Evolutionary conservation across 1,139 yeast genomes (phyloP).

Genomic region (Arxiozyma telluris): DNA sequence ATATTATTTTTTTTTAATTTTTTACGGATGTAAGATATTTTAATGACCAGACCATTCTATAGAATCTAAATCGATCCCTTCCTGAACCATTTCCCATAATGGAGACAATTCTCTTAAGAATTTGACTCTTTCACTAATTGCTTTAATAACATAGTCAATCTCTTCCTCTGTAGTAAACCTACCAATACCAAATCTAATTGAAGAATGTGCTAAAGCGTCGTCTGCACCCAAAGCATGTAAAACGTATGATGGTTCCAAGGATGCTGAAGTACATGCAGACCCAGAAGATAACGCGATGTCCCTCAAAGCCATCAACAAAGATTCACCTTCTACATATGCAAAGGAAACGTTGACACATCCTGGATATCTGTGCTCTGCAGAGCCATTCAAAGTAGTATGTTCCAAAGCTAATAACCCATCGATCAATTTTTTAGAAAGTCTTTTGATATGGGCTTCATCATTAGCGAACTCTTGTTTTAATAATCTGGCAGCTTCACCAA

Average conservation of each 20-base stretch:
- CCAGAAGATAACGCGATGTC: constrained; percentile 96
- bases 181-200: constrained; percentile 94
- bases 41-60: constrained; percentile 97
- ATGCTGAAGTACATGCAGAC: constrained; percentile 98
- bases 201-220: constrained; percentile 95
- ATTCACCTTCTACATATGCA: constrained; percentile 97
- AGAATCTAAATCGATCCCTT: constrained; percentile 86
- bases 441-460: constrained; percentile 62
- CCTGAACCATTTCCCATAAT: constrained; percentile 98
- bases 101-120: constrained; percentile 91
- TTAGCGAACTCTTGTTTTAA: constrained; percentile 64
- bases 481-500: constrained; percentile 94
- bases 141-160: constrained; percentile 83
- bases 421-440: constrained; percentile 63
- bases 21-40: background rate
- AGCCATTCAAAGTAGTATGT: constrained; percentile 86
- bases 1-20: too few species aligned
- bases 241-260: constrained; percentile 94
- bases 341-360: constrained; percentile 96
- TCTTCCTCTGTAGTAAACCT: constrained; percentile 95
- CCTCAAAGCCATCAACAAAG: constrained; percentile 91
- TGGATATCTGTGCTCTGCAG: constrained; percentile 59
- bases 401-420: constrained; percentile 71
- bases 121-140: constrained; percentile 81
- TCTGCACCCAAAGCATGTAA: constrained; percentile 95